Conservation (phyloP, 257 asterid species). For the Solanum megistacrolobum region DNA sequence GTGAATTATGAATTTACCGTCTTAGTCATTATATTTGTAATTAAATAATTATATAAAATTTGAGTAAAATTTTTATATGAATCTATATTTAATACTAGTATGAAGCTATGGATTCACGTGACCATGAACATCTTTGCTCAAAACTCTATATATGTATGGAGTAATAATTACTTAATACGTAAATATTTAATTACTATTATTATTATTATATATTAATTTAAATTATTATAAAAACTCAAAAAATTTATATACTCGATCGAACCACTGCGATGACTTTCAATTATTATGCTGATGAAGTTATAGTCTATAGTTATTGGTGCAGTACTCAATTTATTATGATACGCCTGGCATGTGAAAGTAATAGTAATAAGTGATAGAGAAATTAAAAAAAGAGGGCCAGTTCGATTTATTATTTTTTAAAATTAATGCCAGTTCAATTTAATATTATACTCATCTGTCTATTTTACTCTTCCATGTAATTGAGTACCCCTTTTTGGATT, state of each 20-base stretch:
- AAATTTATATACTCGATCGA: background rate
- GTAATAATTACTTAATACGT: background rate
- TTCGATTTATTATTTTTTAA: background rate
- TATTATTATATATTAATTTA: background rate
- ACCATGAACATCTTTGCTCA: background rate
- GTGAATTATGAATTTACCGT: background rate
- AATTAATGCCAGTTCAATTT: background rate
- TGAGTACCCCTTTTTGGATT: slow-evolving; percentile 2
- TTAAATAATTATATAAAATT: background rate
- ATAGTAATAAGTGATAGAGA: background rate
- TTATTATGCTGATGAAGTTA: background rate
- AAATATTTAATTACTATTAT: background rate
- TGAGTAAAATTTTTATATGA: background rate
- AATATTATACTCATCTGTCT: background rate
- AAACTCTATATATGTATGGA: background rate
- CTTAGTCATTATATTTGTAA: background rate
- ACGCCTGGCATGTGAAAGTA: background rate
- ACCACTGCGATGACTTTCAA: background rate
- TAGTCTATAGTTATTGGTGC: background rate
- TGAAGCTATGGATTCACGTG: background rate
- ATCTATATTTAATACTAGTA: background rate
- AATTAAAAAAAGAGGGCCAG: background rate
- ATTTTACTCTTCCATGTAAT: slow-evolving; percentile 1
- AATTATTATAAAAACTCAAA: background rate
- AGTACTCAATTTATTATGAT: background rate